These are phyloP conservation scores for Boletus sensibilis DNA, from an alignment of 768 basidiomycete species.

Conservation along the genomic window DNA sequence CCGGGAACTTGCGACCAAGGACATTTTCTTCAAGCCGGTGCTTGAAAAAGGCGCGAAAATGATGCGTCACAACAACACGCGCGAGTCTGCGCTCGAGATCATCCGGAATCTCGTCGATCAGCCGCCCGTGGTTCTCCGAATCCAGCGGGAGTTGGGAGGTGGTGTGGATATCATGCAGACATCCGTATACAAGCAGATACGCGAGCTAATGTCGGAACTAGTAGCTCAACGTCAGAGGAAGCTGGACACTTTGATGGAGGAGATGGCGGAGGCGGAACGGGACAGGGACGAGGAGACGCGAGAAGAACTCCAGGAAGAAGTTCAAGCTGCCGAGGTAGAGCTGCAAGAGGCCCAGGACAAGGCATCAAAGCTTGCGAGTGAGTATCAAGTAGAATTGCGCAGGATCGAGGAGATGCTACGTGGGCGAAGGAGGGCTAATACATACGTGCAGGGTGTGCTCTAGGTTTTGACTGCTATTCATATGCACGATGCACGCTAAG, in stretches of 20 bases:
- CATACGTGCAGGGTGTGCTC: background rate
- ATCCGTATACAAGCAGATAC: conserved; percentile 51
- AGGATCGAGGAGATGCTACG: conserved; percentile 27
- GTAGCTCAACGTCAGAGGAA: conserved; percentile 44
- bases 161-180: conserved; percentile 50
- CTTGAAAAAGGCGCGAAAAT: conserved; percentile 46
- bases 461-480: background rate
- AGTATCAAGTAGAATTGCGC: conserved; percentile 28
- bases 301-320: conserved; percentile 43
- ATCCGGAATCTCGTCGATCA: conserved; percentile 40
- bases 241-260: conserved; percentile 41
- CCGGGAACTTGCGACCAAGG: conserved; percentile 39
- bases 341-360: conserved; percentile 25
- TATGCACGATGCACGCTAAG: background rate
- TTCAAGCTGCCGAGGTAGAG: conserved; percentile 23
- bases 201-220: conserved; percentile 46
- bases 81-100: conserved; percentile 45
- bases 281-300: conserved; percentile 44
- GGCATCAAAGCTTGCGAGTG: conserved; percentile 21
- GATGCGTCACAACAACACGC: conserved; percentile 43
- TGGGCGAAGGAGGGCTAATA: conserved; percentile 7
- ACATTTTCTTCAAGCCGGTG: conserved; percentile 51
- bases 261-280: conserved; percentile 46
- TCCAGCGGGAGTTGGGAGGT: conserved; percentile 54
- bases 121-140: conserved; percentile 41